A percentile compares a stretch with the other conserved stretches of the same genome.
These are phyloP conservation scores for Backusella macrospora DNA, from an alignment of 192 early-diverging fungal species.

Conservation along the genomic window DNA sequence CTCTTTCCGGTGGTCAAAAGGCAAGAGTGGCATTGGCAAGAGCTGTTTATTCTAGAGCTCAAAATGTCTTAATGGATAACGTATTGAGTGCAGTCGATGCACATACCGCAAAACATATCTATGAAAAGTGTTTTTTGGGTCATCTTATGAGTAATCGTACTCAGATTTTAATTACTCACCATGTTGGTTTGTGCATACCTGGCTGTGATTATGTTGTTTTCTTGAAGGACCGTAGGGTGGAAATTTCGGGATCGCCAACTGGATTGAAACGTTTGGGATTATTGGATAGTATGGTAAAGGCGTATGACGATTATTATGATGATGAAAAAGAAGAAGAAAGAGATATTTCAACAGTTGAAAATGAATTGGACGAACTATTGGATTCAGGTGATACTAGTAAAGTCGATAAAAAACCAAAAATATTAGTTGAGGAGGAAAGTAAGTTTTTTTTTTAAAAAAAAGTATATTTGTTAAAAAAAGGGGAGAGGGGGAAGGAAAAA, in stretches of 20 bases:
- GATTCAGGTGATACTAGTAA: background rate
- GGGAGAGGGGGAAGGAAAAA: background rate
- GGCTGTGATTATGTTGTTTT: constrained; percentile 56
- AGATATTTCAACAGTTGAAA: background rate
- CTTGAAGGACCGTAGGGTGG: constrained; percentile 47
- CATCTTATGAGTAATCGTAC: constrained; percentile 81
- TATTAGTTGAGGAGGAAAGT: constrained; percentile 52
- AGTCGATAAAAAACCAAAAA: constrained; percentile 38
- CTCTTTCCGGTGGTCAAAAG: constrained; percentile 88
- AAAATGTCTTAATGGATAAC: constrained; percentile 81
- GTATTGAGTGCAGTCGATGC: constrained; percentile 88
- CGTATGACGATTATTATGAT: constrained; percentile 30
- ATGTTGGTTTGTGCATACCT: constrained; percentile 64
- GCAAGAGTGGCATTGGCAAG: constrained; percentile 86
- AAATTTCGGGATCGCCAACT: constrained; percentile 29
- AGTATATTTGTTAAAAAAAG: background rate
- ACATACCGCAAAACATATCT: constrained; percentile 79
- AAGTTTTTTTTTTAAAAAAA: background rate
- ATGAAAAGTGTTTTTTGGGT: constrained; percentile 72
- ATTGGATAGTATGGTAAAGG: constrained; percentile 30
- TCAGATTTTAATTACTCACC: constrained; percentile 83
- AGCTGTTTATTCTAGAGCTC: constrained; percentile 75
- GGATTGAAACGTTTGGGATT: constrained; percentile 30
- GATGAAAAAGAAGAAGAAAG: constrained; percentile 21
- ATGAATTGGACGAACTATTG: background rate